Evolutionary conservation across 108 stramenopile genomes (phyloP).

Genomic region (Cyclotella cryptica): DNA sequence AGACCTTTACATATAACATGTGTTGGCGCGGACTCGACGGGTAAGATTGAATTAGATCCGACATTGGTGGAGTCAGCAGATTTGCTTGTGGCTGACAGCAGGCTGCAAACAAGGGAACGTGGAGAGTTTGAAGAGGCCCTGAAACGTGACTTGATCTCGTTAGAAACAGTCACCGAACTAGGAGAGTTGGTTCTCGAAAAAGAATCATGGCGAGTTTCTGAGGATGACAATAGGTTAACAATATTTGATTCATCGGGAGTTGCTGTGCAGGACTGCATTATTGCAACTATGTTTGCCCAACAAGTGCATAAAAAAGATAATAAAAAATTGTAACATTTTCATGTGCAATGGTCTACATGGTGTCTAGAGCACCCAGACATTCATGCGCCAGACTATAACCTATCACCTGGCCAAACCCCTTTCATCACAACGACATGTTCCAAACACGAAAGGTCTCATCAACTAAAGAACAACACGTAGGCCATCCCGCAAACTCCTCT

Average conservation of each 20-base stretch:
- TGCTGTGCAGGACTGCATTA: slow-evolving; percentile 74
- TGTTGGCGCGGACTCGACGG: slow-evolving; percentile 78
- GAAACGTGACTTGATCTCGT: slow-evolving; percentile 10
- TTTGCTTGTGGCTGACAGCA: slow-evolving; percentile 67
- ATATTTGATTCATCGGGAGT: slow-evolving; percentile 82
- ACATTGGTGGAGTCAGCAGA: slow-evolving; percentile 57
- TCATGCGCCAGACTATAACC: too few species aligned
- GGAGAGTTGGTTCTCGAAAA: slow-evolving; percentile 49
- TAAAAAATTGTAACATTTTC: too few species aligned
- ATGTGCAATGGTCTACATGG: too few species aligned
- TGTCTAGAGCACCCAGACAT: too few species aligned
- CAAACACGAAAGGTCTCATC: background rate
- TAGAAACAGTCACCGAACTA: slow-evolving; percentile 54
- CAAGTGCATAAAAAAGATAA: background rate
- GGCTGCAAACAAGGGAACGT: slow-evolving; percentile 53
- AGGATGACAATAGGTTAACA: slow-evolving; percentile 56
- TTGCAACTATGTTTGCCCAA: slow-evolving; percentile 57
- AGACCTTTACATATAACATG: slow-evolving; percentile 64
- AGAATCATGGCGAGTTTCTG: slow-evolving; percentile 35
- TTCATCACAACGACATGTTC: too few species aligned
- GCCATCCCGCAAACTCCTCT: slow-evolving; percentile 39
- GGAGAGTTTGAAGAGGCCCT: slow-evolving; percentile 69
- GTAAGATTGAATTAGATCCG: slow-evolving; percentile 66
- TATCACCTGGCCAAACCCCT: too few species aligned
- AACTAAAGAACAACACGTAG: slow-evolving; percentile 18